Evolutionary conservation across 2,329 filamentous ascomycete genomes (phyloP).

Genomic region (Neofusicoccum parvum): DNA sequence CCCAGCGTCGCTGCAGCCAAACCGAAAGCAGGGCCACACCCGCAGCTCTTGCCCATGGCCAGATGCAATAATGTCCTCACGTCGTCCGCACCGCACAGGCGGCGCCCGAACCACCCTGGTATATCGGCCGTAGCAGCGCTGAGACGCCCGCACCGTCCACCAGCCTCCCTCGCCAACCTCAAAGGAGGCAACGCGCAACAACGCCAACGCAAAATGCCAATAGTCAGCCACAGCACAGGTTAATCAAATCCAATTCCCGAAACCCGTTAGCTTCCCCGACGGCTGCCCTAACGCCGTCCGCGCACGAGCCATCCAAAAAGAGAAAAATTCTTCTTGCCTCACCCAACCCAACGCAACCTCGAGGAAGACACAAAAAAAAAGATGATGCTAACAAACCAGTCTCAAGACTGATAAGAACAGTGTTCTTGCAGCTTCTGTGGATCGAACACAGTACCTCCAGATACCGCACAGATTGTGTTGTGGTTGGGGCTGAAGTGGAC

Average conservation of each 20-base stretch:
- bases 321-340: neutral
- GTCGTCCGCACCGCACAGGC: too few relatives aligned
- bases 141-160: too few relatives aligned
- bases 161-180: too few relatives aligned
- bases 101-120: too few relatives aligned
- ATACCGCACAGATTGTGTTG: constrained; percentile 31
- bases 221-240: too few relatives aligned
- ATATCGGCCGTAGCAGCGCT: too few relatives aligned
- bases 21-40: too few relatives aligned
- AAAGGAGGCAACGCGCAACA: too few relatives aligned
- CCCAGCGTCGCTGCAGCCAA: too few relatives aligned
- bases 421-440: constrained; percentile 36
- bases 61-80: too few relatives aligned
- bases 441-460: constrained; percentile 43
- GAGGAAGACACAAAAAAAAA: neutral
- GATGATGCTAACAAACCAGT: neutral
- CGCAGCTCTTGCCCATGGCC: too few relatives aligned
- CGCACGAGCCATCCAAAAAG: neutral
- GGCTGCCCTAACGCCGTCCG: neutral
- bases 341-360: neutral
- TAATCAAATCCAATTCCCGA: neutral
- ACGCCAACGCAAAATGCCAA: too few relatives aligned
- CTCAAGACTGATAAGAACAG: constrained; percentile 17
- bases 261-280: neutral
- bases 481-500: constrained; percentile 31